Conservation (phyloP, 352 stramenopile genomes). For the Phytopythium sindhum region DNA sequence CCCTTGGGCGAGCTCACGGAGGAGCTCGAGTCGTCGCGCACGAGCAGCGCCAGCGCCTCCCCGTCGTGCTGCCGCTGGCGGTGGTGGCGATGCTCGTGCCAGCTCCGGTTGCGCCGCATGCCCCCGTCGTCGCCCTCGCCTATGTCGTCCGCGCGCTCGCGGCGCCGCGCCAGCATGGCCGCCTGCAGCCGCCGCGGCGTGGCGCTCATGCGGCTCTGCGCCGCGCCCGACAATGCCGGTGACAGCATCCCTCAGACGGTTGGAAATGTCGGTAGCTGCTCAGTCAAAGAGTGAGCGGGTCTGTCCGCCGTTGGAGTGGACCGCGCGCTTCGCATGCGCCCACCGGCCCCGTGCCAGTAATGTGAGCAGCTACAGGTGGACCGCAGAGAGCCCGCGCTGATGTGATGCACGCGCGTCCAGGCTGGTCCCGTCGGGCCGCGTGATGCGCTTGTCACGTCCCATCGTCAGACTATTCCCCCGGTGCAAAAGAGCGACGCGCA, state of each 20-base stretch:
- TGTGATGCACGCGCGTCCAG: not conserved
- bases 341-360: no score
- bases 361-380: not conserved
- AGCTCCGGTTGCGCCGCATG: conserved; percentile 31
- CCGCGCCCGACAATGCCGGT: conserved; percentile 56
- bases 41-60: conserved; percentile 31
- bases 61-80: conserved; percentile 6
- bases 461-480: no score
- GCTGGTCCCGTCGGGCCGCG: not conserved
- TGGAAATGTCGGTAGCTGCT: not conserved
- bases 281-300: not conserved
- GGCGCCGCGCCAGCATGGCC: conserved; percentile 15
- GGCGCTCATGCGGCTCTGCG: conserved; percentile 37
- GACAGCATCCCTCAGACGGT: conserved; percentile 42
- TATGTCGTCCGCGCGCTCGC: not conserved
- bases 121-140: conserved; percentile 4
- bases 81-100: conserved; percentile 23
- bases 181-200: conserved; percentile 23
- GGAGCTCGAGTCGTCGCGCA: conserved; percentile 8
- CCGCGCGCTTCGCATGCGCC: not conserved
- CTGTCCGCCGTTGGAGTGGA: not conserved
- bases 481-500: not conserved
- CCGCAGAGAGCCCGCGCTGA: conserved; percentile 1
- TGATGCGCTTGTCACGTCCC: not conserved
- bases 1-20: not conserved